phyloP scores from a whole-genome alignment of 352 stramenopile species.

The Pythium biforme region DNA sequence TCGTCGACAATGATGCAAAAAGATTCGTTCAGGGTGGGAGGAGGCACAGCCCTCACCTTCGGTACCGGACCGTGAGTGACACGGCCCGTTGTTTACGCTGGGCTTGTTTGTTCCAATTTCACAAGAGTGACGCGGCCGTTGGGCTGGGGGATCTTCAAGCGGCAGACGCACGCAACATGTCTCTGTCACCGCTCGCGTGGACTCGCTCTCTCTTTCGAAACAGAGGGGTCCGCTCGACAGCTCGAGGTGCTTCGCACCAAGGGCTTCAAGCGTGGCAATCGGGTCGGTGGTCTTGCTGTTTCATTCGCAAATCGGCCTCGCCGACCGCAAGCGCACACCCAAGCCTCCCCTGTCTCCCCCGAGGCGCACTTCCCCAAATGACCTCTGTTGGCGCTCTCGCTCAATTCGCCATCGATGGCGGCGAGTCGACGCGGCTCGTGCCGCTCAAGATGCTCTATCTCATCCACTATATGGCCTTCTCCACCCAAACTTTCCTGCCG shows the following conservation, averaged over 20 bases:
- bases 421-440: slow-evolving; percentile 57
- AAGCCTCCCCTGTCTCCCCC: background rate
- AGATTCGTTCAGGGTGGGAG: background rate
- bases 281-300: slow-evolving; percentile 11
- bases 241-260: background rate
- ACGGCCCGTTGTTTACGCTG: no score
- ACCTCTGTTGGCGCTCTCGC: background rate
- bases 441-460: slow-evolving; percentile 74
- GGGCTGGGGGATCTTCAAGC: slow-evolving; percentile 6
- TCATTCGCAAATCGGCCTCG: slow-evolving; percentile 4
- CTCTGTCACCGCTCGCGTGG: slow-evolving; percentile 8
- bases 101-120: no score
- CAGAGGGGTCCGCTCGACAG: no score
- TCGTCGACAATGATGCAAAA: slow-evolving; percentile 1
- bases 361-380: background rate
- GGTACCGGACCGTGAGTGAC: background rate
- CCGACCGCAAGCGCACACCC: slow-evolving; percentile 11
- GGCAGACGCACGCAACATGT: slow-evolving; percentile 8
- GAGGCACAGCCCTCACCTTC: no score
- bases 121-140: slow-evolving; percentile 15
- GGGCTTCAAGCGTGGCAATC: no score
- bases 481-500: slow-evolving; percentile 62
- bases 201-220: background rate
- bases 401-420: slow-evolving; percentile 56
- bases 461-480: slow-evolving; percentile 68